Percentiles rank a stretch among this genome's conserved stretches.
These are phyloP conservation scores for Tolypocladium tropicale DNA, from an alignment of 2,329 filamentous ascomycete species.

Conservation along the genomic window DNA sequence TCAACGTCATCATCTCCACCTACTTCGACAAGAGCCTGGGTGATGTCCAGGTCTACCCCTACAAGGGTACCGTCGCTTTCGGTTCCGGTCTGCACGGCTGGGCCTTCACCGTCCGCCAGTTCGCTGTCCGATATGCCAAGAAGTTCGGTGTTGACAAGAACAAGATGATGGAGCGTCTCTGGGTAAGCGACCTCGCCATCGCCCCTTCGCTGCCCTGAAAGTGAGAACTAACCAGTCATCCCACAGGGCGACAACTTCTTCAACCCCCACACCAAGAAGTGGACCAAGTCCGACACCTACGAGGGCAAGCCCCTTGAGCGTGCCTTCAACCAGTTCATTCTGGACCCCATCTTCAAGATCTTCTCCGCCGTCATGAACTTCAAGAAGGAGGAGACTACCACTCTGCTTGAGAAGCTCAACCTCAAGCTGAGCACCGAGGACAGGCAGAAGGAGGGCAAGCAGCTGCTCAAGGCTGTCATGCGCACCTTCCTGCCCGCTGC, in stretches of 20 bases:
- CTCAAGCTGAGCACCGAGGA: conserved; percentile 86
- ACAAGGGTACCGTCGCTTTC: conserved; percentile 96
- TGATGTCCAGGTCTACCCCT: conserved; percentile 97
- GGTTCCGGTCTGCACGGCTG: conserved; percentile 99
- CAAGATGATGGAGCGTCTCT: conserved; percentile 99
- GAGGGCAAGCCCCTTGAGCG: conserved; percentile 90
- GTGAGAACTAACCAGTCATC: conserved; percentile 4
- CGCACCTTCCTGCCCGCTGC: conserved; percentile 97
- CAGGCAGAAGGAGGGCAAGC: conserved; percentile 92
- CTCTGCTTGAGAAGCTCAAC: conserved; percentile 81
- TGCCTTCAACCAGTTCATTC: conserved; percentile 99
- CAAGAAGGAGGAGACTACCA: conserved; percentile 86
- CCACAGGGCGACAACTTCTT: conserved; percentile 88
- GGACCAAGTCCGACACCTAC: conserved; percentile 76
- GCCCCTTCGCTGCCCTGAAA: not conserved
- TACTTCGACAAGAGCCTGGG: conserved; percentile 95
- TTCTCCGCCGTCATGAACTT: conserved; percentile 96
- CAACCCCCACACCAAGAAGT: conserved; percentile 99
- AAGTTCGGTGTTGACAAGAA: conserved; percentile 99
- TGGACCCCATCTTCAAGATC: conserved; percentile 99
- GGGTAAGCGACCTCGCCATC: conserved; percentile 46
- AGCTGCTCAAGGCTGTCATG: conserved; percentile 96
- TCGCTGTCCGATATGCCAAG: conserved; percentile 93
- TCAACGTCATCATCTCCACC: conserved; percentile 99
- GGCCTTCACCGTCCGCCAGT: conserved; percentile 99